phyloP scores from a whole-genome alignment of 225 moss, liverwort and hornwort genomes.

The Bryum argenteum region DNA sequence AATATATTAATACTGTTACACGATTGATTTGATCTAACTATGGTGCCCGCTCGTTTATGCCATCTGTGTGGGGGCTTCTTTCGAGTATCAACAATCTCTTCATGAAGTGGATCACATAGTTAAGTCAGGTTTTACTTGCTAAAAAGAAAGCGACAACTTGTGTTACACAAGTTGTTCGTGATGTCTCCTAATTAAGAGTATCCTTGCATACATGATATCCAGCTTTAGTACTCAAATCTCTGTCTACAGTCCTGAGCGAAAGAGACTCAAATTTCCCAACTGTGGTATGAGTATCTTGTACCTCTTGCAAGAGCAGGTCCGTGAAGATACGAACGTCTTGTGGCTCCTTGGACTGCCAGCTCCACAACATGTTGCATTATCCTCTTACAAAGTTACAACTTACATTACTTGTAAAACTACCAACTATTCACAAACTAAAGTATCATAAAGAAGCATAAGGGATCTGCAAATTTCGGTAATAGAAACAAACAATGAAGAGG shows the following conservation, averaged over 20 bases:
- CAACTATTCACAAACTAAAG: constrained; percentile 13
- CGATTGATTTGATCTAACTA: neutral
- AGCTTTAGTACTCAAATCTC: neutral
- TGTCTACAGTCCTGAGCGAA: constrained; percentile 13
- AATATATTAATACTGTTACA: constrained; percentile 4
- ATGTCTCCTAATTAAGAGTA: neutral
- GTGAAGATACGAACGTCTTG: constrained; percentile 86
- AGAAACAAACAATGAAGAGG: neutral
- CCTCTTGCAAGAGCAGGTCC: constrained; percentile 89
- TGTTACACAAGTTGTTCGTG: neutral
- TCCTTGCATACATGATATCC: neutral
- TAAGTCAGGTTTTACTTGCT: neutral
- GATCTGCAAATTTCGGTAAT: neutral
- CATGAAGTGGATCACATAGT: neutral
- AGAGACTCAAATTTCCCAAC: constrained; percentile 14
- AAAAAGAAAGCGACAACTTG: neutral
- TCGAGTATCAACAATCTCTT: neutral
- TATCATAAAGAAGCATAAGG: constrained; percentile 11
- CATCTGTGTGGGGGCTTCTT: neutral
- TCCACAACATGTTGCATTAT: constrained; percentile 26
- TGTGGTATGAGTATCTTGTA: constrained; percentile 27
- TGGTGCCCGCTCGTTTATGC: constrained; percentile 4
- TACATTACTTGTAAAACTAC: no score
- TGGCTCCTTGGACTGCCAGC: constrained; percentile 84
- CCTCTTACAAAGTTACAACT: neutral